Percentiles rank a stretch among this genome's conserved stretches.
These are phyloP conservation scores for Geranomyces michiganensis DNA, from an alignment of 192 early-diverging fungal genomes.

Conservation along the genomic window DNA sequence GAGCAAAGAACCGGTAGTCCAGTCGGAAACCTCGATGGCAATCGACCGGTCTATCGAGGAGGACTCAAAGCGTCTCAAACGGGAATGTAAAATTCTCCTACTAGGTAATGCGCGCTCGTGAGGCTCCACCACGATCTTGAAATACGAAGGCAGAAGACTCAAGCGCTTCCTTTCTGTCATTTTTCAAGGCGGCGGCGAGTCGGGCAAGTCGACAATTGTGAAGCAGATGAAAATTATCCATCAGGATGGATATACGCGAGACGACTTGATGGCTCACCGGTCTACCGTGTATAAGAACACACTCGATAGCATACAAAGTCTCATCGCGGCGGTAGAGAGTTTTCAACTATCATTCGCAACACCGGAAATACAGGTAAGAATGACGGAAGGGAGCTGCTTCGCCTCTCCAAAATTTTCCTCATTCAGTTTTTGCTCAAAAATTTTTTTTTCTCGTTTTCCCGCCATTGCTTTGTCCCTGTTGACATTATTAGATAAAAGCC, in stretches of 20 bases:
- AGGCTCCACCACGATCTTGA: no score
- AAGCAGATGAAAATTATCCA: conserved; percentile 99
- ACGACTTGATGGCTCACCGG: conserved; percentile 75
- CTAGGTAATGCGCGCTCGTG: conserved; percentile 53
- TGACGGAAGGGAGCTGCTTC: no score
- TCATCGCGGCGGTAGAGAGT: conserved; percentile 72
- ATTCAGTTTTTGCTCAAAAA: no score
- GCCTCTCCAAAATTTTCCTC: no score
- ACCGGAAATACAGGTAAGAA: conserved; percentile 20
- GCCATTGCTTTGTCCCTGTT: no score
- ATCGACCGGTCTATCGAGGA: conserved; percentile 69
- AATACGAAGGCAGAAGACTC: no score
- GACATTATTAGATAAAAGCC: background rate
- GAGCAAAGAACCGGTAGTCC: conserved; percentile 64
- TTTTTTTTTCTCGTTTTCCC: no score
- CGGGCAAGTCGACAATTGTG: conserved; percentile 93
- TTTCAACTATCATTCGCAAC: conserved; percentile 34
- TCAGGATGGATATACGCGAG: conserved; percentile 83
- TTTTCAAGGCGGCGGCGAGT: conserved; percentile 80
- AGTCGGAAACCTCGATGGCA: conserved; percentile 50
- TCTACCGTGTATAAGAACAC: conserved; percentile 86
- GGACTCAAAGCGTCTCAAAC: conserved; percentile 58
- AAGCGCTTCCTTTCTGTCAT: no score
- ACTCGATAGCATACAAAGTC: conserved; percentile 78
- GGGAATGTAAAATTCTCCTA: conserved; percentile 75